Conservation (phyloP, 2,329 filamentous ascomycete species). For the Rachicladosporium sp. region DNA sequence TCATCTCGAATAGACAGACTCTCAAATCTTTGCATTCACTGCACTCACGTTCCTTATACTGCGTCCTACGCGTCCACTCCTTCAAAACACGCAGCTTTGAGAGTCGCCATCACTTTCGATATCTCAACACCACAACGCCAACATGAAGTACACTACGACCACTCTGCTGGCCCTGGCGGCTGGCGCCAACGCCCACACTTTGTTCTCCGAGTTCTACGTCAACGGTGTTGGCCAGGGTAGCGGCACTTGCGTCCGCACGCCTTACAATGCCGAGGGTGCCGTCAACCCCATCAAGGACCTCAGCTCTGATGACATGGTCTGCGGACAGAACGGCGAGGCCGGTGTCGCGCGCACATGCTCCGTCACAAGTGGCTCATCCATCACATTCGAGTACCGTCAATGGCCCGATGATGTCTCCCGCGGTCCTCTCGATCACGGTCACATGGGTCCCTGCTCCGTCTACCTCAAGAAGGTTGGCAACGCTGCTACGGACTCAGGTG, state of each 20-base stretch:
- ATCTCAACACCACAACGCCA: not conserved
- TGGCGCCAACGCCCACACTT: slow-evolving; percentile 36
- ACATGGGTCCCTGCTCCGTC: slow-evolving; percentile 58
- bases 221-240: slow-evolving; percentile 48
- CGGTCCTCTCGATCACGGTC: slow-evolving; percentile 46
- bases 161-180: slow-evolving; percentile 9
- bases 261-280: slow-evolving; percentile 37
- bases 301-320: slow-evolving; percentile 53
- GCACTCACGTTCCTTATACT: too few relatives aligned
- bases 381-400: slow-evolving; percentile 56
- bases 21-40: too few relatives aligned
- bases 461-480: slow-evolving; percentile 59
- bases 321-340: slow-evolving; percentile 41
- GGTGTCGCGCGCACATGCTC: slow-evolving; percentile 37
- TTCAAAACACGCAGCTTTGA: too few relatives aligned
- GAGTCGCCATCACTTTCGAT: too few relatives aligned
- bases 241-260: slow-evolving; percentile 60
- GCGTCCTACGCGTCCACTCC: too few relatives aligned
- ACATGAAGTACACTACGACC: slow-evolving; percentile 8
- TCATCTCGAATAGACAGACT: too few relatives aligned
- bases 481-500: slow-evolving; percentile 38
- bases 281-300: slow-evolving; percentile 49
- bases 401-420: slow-evolving; percentile 44
- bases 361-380: slow-evolving; percentile 38
- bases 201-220: slow-evolving; percentile 52